Percentiles rank a stretch among this genome's conserved stretches.
phyloP scores from a whole-genome alignment of 2,329 filamentous ascomycete species.

The Arthrobotrys entomopaga region DNA sequence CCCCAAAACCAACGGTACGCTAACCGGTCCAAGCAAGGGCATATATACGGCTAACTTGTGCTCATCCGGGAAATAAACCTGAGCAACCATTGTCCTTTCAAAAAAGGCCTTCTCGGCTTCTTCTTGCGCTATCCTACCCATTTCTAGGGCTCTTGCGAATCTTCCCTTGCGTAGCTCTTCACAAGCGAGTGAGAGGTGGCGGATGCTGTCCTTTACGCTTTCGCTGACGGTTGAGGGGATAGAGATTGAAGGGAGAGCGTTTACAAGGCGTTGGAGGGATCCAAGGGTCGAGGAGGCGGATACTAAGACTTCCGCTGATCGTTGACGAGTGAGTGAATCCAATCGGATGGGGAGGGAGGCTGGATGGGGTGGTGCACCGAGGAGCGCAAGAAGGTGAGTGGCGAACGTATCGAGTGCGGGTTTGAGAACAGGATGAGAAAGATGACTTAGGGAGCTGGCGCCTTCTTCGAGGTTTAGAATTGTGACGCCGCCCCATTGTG shows the following conservation, averaged over 20 bases:
- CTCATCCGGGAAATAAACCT: slow-evolving; percentile 98
- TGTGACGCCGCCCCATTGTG: slow-evolving; percentile 88
- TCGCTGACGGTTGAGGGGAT: slow-evolving; percentile 88
- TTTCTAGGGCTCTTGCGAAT: slow-evolving; percentile 75
- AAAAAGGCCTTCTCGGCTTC: slow-evolving; percentile 96
- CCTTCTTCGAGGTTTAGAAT: slow-evolving; percentile 70
- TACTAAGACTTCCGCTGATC: slow-evolving; percentile 83
- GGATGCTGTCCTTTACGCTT: slow-evolving; percentile 81
- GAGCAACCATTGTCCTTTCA: slow-evolving; percentile 98
- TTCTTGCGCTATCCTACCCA: slow-evolving; percentile 84
- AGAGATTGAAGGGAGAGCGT: slow-evolving; percentile 86
- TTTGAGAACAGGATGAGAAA: slow-evolving; percentile 74
- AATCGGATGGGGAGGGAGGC: slow-evolving; percentile 83
- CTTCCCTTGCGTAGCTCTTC: slow-evolving; percentile 71
- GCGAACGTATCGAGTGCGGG: slow-evolving; percentile 89
- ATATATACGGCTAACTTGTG: slow-evolving; percentile 97
- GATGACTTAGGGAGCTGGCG: slow-evolving; percentile 64
- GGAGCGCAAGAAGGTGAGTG: slow-evolving; percentile 84
- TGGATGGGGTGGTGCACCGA: slow-evolving; percentile 83
- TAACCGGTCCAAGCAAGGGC: slow-evolving; percentile 87
- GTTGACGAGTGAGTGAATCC: slow-evolving; percentile 83
- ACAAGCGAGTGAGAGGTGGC: slow-evolving; percentile 81
- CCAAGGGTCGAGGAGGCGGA: slow-evolving; percentile 93
- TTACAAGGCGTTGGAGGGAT: slow-evolving; percentile 85
- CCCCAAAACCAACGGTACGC: slow-evolving; percentile 86